These are phyloP conservation scores for Graphilbum sp. DNA, from an alignment of 2,329 filamentous ascomycete species.

Conservation along the genomic window DNA sequence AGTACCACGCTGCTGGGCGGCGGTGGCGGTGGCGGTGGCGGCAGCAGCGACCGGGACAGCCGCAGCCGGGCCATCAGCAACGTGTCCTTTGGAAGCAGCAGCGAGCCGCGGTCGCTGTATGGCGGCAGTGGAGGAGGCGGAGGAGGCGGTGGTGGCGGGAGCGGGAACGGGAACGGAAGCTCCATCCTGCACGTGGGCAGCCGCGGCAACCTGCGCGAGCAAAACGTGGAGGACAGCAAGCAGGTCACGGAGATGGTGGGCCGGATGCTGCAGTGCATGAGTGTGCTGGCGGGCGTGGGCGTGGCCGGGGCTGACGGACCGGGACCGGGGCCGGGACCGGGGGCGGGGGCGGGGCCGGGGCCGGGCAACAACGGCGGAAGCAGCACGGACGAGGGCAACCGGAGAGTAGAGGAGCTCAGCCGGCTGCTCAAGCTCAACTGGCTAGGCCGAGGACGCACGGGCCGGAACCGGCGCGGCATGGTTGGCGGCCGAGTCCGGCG, in stretches of 20 bases:
- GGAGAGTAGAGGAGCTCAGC: constrained; percentile 65
- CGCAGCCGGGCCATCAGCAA: constrained; percentile 77
- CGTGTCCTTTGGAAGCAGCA: constrained; percentile 47
- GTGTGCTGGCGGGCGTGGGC: constrained; percentile 58
- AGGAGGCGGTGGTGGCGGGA: not conserved
- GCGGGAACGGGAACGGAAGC: constrained; percentile 3
- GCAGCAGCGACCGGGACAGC: constrained; percentile 23
- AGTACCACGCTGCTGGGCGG: constrained; percentile 65
- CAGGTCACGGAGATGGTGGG: constrained; percentile 89
- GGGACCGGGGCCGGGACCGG: too few species aligned
- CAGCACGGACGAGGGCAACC: constrained; percentile 54
- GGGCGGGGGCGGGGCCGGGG: not conserved
- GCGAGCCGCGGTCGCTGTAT: constrained; percentile 24
- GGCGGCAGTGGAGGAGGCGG: constrained; percentile 12
- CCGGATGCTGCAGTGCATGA: constrained; percentile 90
- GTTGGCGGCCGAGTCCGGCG: constrained; percentile 50
- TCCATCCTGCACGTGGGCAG: constrained; percentile 3
- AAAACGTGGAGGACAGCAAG: constrained; percentile 51
- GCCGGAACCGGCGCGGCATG: constrained; percentile 76
- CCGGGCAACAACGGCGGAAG: constrained; percentile 26
- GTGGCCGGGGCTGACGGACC: constrained; percentile 34
- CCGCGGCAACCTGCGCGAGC: constrained; percentile 29
- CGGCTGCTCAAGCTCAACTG: constrained; percentile 91
- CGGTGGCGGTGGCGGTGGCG: constrained; percentile 20
- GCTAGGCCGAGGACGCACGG: constrained; percentile 79